A percentile compares a stretch with the other conserved stretches of the same genome.
These are phyloP conservation scores for Cucumis cinereus DNA, from an alignment of 306 rosid species.

Conservation along the genomic window DNA sequence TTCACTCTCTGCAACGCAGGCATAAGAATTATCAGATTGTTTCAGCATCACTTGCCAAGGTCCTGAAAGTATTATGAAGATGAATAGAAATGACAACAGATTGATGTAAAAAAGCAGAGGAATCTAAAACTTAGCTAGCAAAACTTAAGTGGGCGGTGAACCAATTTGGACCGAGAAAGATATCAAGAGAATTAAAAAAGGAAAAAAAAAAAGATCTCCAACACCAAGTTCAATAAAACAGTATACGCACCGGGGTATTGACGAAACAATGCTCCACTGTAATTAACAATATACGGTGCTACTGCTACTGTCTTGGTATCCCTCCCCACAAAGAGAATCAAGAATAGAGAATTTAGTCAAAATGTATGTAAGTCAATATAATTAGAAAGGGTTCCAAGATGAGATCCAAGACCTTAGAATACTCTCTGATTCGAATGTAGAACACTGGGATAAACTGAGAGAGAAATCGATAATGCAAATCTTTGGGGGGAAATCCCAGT, in stretches of 20 bases:
- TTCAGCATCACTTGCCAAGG: conserved; percentile 99
- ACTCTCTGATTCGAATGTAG: conserved; percentile 81
- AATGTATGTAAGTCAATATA: neutral
- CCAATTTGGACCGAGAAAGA: neutral
- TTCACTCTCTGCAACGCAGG: conserved; percentile 89
- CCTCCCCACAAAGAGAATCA: conserved; percentile 12
- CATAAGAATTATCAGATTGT: conserved; percentile 86
- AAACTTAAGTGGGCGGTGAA: neutral
- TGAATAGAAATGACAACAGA: neutral
- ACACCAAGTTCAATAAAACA: neutral
- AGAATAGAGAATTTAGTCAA: conserved; percentile 1
- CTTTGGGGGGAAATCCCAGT: conserved; percentile 78
- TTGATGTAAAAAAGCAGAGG: neutral
- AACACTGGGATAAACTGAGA: conserved; percentile 86
- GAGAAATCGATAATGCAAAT: conserved; percentile 92
- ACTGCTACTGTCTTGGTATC: conserved; percentile 68
- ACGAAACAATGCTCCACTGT: conserved; percentile 89
- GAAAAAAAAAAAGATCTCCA: neutral
- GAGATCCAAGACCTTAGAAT: conserved; percentile 54
- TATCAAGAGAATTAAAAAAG: neutral
- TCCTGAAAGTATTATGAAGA: conserved; percentile 34
- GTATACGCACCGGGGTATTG: conserved; percentile 74
- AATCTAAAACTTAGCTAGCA: neutral
- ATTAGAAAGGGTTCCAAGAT: neutral
- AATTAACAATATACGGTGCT: conserved; percentile 82